Evolutionary conservation across 805 yeast genomes (phyloP).

Genomic region (Ogataea thermomethanolica): DNA sequence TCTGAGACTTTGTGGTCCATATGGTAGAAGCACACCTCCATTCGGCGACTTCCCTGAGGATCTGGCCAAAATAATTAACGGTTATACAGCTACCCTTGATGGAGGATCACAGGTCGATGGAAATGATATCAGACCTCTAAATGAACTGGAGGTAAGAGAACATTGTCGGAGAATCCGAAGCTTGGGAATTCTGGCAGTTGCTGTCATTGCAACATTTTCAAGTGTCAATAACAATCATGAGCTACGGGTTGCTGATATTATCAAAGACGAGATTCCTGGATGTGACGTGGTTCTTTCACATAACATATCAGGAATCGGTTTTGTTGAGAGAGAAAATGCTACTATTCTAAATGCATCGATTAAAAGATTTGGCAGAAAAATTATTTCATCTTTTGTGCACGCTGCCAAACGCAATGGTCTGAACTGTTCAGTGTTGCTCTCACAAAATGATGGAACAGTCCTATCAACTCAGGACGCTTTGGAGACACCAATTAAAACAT

Average conservation of each 20-base stretch:
- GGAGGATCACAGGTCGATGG: slow-evolving; percentile 7
- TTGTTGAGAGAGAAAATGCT: slow-evolving; percentile 8
- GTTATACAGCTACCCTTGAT: slow-evolving; percentile 4
- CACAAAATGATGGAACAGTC: slow-evolving; percentile 9
- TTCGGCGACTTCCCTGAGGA: slow-evolving; percentile 9
- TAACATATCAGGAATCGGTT: slow-evolving; percentile 5
- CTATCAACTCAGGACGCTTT: slow-evolving; percentile 5
- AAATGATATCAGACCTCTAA: slow-evolving; percentile 2
- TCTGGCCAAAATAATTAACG: slow-evolving; percentile 5
- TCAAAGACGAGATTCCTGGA: slow-evolving; percentile 3
- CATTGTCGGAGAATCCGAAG: slow-evolving; percentile 2
- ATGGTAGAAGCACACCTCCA: slow-evolving; percentile 7
- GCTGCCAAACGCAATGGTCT: slow-evolving; percentile 5
- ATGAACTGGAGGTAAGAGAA: slow-evolving; percentile 1
- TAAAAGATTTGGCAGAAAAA: slow-evolving; percentile 5
- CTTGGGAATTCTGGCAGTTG: slow-evolving; percentile 4
- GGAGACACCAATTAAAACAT: slow-evolving; percentile 7
- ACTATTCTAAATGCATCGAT: slow-evolving; percentile 7
- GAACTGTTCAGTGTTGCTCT: slow-evolving; percentile 4
- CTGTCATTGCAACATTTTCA: slow-evolving; percentile 6
- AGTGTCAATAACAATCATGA: slow-evolving; percentile 6
- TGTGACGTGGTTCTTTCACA: slow-evolving; percentile 9
- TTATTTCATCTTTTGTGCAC: slow-evolving; percentile 5
- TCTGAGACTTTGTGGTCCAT: slow-evolving; percentile 4
- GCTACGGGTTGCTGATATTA: slow-evolving; percentile 1